These are phyloP conservation scores for Pythium aristosporum DNA, from an alignment of 352 stramenopile genomes.

Conservation along the genomic window DNA sequence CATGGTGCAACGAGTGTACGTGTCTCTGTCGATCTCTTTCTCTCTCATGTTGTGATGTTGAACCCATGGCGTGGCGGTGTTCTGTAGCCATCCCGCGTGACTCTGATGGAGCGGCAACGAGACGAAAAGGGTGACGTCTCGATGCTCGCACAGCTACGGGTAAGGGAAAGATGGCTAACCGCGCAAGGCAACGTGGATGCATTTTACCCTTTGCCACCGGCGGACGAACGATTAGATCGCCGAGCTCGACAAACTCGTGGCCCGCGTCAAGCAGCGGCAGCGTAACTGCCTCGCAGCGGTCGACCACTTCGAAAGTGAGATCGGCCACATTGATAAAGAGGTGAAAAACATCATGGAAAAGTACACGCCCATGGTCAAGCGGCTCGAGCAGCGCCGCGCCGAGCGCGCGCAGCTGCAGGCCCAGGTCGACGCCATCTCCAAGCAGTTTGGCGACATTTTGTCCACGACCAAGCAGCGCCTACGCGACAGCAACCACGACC, in stretches of 20 bases:
- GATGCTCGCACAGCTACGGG: constrained; percentile 69
- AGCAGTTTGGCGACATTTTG: constrained; percentile 72
- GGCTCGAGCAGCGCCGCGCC: constrained; percentile 50
- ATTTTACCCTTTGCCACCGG: no score
- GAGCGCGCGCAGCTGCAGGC: constrained; percentile 46
- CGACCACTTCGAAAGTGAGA: constrained; percentile 52
- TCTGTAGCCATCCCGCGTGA: constrained; percentile 45
- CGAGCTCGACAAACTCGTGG: constrained; percentile 73
- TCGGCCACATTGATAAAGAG: constrained; percentile 63
- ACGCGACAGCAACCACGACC: constrained; percentile 47
- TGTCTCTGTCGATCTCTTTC: background rate
- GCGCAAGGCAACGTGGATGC: no score
- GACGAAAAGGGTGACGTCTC: constrained; percentile 69
- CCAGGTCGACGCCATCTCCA: constrained; percentile 44
- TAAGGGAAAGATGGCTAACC: constrained; percentile 17
- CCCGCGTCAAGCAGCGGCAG: constrained; percentile 65
- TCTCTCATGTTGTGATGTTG: background rate
- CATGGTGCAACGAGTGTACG: constrained; percentile 36
- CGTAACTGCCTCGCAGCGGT: constrained; percentile 49
- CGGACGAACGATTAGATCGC: constrained; percentile 38
- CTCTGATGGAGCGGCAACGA: constrained; percentile 70
- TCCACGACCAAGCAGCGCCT: constrained; percentile 57
- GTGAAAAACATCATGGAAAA: constrained; percentile 59
- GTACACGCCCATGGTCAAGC: constrained; percentile 61
- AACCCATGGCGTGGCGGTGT: constrained; percentile 1